Percentiles rank a stretch among this genome's conserved stretches.
Conservation (phyloP, 2,329 filamentous ascomycete species). For the Fusarium floridanum region DNA sequence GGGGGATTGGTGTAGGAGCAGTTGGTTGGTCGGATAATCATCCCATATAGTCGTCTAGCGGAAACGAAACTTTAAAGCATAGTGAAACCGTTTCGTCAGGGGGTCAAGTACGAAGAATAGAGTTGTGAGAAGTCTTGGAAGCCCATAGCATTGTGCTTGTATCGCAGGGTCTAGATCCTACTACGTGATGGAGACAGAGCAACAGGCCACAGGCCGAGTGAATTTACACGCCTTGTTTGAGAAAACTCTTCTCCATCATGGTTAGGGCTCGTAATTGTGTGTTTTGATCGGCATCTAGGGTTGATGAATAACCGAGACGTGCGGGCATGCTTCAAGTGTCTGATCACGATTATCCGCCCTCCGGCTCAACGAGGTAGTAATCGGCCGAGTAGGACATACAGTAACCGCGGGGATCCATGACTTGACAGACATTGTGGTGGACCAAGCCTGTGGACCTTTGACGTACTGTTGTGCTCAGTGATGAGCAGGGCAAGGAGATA, state of each 20-base stretch:
- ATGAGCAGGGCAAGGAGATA: not conserved
- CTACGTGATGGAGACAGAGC: not conserved
- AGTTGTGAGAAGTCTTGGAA: not conserved
- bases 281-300: constrained; percentile 29
- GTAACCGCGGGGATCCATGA: not conserved
- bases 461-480: not conserved
- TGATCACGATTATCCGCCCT: not conserved
- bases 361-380: constrained; percentile 3
- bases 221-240: not conserved
- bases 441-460: not conserved
- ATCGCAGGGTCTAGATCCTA: not conserved
- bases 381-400: constrained; percentile 8
- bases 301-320: constrained; percentile 5
- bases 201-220: not conserved
- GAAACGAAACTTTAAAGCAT: constrained; percentile 4
- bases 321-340: not conserved
- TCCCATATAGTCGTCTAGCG: constrained; percentile 3
- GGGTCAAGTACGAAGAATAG: not conserved
- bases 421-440: not conserved
- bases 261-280: not conserved
- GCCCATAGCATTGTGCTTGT: not conserved
- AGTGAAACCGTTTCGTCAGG: constrained; percentile 14
- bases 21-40: constrained; percentile 10
- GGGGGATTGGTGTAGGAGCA: not conserved
- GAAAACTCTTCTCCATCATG: not conserved